A percentile compares a stretch with the other conserved stretches of the same genome.
Conservation (phyloP, 1,139 yeast genomes). For the Saccharomyces hybrid region DNA sequence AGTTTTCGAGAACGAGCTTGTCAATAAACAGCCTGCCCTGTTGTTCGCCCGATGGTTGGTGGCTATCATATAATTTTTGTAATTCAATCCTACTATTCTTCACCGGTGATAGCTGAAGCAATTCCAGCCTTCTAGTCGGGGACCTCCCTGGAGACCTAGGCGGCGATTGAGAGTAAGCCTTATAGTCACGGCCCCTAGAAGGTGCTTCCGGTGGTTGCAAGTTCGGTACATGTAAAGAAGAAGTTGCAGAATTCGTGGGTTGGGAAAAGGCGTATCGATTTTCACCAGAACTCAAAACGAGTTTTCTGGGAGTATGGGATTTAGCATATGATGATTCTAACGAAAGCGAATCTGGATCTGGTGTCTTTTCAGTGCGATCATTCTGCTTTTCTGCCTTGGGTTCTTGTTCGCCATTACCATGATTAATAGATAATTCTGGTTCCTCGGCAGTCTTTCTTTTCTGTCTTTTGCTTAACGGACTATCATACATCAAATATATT, state of each 20-base stretch:
- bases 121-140: slow-evolving; percentile 33
- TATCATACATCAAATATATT: slow-evolving; percentile 8
- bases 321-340: not conserved
- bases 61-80: slow-evolving; percentile 27
- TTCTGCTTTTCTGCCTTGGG: not conserved
- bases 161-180: slow-evolving; percentile 30
- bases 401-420: not conserved
- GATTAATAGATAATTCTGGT: slow-evolving; percentile 2
- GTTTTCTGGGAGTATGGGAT: slow-evolving; percentile 23
- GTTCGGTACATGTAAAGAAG: slow-evolving; percentile 16
- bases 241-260: slow-evolving; percentile 18
- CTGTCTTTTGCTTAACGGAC: slow-evolving; percentile 18
- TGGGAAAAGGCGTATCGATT: slow-evolving; percentile 21
- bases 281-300: slow-evolving; percentile 24
- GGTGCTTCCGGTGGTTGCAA: slow-evolving; percentile 18
- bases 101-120: slow-evolving; percentile 36
- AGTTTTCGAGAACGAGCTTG: slow-evolving; percentile 66
- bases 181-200: slow-evolving; percentile 21
- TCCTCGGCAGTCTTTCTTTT: slow-evolving; percentile 5
- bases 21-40: slow-evolving; percentile 58
- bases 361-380: not conserved
- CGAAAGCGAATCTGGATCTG: not conserved
- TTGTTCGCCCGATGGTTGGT: slow-evolving; percentile 17
- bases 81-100: slow-evolving; percentile 30
- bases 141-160: slow-evolving; percentile 34